Evolutionary conservation across 2,329 filamentous ascomycete genomes (phyloP), one percentile per base, ranked within the genome.

Genomic region (Penicillium nordicum): DNA sequence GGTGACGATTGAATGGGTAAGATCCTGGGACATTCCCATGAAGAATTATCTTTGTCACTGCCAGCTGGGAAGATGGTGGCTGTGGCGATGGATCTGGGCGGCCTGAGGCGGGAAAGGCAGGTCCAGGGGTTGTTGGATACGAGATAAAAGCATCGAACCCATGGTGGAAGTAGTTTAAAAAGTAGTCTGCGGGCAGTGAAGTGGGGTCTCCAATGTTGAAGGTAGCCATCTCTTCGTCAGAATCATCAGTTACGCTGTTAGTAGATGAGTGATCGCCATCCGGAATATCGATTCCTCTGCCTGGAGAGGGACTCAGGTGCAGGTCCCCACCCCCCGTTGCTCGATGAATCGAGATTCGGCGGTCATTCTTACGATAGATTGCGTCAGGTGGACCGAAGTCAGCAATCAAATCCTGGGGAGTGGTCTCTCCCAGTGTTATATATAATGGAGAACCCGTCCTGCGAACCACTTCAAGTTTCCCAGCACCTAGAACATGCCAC

Each of bases 121-220:
- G 83, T 0, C 88, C 89, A 4, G 88, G 80, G 5, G 81, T 71
- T 0, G 84, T 85, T 0, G 90, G 88, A 30, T 86, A 85, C 0
- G 93, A 96, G n/a, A 99, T 84, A 5, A 97, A 81, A 10, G 97
- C 84, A 72, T 99, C 94, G 69, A 99, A 95, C 1, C 94, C 94
- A 60, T 96, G 87, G 63, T 93, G 88, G 70, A 97, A 99, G 72
- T 99, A 99, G 72, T 97, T 97, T 76, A 94, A 97, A 72, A 97
- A 99, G 62, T 88, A 92, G 66, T 83, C 80, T 8, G 75, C 70
- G 3, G 75, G 70, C n/a, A 76, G 60, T 7, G 70, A 71, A 6
- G 73, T 70, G 37, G 79, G 75, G 70, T 95, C 90, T 4, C 85
- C 83, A 1, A 86, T 84, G 4, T 74, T 86, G 63, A 71, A 80